A percentile compares a stretch with the other conserved stretches of the same genome.
Conservation (phyloP, 176 grass and related monocot species). For the Rhynchospora pubera region DNA sequence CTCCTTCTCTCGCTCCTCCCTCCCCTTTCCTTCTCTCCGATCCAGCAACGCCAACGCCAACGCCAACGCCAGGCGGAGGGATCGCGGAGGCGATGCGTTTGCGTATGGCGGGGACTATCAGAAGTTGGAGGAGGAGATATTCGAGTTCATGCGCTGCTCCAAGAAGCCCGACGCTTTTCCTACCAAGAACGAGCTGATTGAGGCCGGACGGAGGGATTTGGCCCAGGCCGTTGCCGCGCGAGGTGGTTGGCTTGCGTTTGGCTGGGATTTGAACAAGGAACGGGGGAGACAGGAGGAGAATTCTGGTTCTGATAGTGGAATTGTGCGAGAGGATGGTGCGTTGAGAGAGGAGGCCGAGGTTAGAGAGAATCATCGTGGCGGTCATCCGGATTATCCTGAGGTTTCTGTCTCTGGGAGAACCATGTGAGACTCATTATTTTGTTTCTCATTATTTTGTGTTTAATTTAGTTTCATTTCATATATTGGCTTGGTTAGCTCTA, state of each 20-base stretch:
- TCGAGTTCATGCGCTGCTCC: conserved; percentile 77
- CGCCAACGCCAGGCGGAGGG: background rate
- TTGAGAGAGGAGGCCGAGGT: background rate
- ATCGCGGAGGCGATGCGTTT: background rate
- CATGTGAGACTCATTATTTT: conserved; percentile 20
- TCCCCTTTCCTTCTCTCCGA: background rate
- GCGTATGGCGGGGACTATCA: background rate
- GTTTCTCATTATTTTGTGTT: background rate
- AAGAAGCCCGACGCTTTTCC: conserved; percentile 62
- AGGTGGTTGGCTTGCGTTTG: conserved; percentile 78
- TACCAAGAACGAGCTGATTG: conserved; percentile 57
- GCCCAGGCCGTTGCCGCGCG: conserved; percentile 42
- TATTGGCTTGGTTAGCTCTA: background rate
- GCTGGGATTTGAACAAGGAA: conserved; percentile 38
- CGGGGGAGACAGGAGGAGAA: background rate
- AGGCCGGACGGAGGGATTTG: conserved; percentile 59
- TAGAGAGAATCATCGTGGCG: conserved; percentile 16
- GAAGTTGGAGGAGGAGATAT: conserved; percentile 75
- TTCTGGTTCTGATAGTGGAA: background rate
- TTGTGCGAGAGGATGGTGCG: background rate
- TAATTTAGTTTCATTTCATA: background rate
- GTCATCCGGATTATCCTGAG: conserved; percentile 36
- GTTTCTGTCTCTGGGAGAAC: conserved; percentile 39
- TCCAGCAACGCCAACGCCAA: too few relatives aligned
- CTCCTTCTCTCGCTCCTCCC: background rate